These are phyloP conservation scores for Stenocarpella maydis DNA, from an alignment of 2,329 filamentous ascomycete species.

Conservation along the genomic window DNA sequence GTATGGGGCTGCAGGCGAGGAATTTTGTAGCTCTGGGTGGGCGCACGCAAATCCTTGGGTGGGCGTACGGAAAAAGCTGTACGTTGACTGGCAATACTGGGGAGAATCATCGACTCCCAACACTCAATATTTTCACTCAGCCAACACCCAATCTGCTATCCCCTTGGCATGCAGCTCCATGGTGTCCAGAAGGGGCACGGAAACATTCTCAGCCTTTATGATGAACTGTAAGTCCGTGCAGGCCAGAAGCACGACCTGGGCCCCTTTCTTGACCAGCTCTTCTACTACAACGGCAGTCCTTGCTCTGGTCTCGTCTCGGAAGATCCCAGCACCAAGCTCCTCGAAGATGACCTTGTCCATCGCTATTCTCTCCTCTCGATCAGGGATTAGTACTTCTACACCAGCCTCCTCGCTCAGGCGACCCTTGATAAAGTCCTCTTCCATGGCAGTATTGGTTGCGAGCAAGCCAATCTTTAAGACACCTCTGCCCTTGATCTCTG, in stretches of 20 bases:
- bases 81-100: no score
- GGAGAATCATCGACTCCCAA: background rate
- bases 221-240: slow-evolving; percentile 37
- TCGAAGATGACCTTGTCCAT: slow-evolving; percentile 35
- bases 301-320: slow-evolving; percentile 19
- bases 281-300: slow-evolving; percentile 26
- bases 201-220: slow-evolving; percentile 32
- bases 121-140: background rate
- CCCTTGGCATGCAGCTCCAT: slow-evolving; percentile 37
- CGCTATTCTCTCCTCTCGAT: slow-evolving; percentile 14
- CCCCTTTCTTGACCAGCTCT: slow-evolving; percentile 31
- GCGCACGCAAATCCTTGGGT: no score
- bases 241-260: slow-evolving; percentile 35
- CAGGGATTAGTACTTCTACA: slow-evolving; percentile 36
- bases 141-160: slow-evolving; percentile 32
- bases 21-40: no score
- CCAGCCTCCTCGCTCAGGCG: slow-evolving; percentile 31
- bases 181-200: slow-evolving; percentile 35
- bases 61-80: no score
- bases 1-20: no score
- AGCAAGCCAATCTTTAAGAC: slow-evolving; percentile 33
- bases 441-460: slow-evolving; percentile 36
- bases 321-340: slow-evolving; percentile 33
- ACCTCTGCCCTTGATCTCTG: slow-evolving; percentile 15
- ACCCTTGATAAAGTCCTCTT: slow-evolving; percentile 35